Evolutionary conservation across 2,329 filamentous ascomycete species (phyloP).

Genomic region (Ascosphaera acerosa): DNA sequence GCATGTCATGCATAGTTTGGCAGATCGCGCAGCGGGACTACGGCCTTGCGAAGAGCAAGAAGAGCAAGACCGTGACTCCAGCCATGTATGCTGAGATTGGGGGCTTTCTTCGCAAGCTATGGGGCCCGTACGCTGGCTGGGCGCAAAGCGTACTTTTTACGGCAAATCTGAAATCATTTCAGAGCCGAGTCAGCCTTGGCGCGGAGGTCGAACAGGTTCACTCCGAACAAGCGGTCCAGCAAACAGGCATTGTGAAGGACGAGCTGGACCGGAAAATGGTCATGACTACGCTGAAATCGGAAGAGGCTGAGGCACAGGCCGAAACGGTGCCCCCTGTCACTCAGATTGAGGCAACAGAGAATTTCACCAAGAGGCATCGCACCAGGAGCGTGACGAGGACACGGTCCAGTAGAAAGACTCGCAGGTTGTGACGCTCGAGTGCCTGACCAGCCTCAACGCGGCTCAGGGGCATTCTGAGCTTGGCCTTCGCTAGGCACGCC

Average conservation of each 20-base stretch:
- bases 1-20: too few species aligned
- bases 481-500: too few species aligned
- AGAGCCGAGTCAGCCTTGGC: conserved; percentile 30
- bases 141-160: conserved; percentile 93
- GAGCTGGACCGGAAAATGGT: conserved; percentile 1
- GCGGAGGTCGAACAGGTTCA: conserved; percentile 11
- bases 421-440: too few species aligned
- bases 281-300: not conserved
- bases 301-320: not conserved
- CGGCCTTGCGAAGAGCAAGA: conserved; percentile 59
- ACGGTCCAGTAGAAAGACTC: too few species aligned
- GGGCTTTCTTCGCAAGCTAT: conserved; percentile 66
- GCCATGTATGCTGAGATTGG: conserved; percentile 72
- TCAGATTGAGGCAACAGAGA: conserved; percentile 1
- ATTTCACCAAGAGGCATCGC: too few species aligned
- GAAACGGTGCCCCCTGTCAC: not conserved
- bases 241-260: not conserved
- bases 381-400: too few species aligned
- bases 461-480: too few species aligned
- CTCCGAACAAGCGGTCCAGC: not conserved
- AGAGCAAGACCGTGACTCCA: conserved; percentile 67
- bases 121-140: conserved; percentile 91
- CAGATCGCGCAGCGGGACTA: conserved; percentile 95
- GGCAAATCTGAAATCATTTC: conserved; percentile 67
- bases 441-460: too few species aligned